Evolutionary conservation across 2,329 filamentous ascomycete genomes (phyloP).

Genomic region (Zasmidium cellare): DNA sequence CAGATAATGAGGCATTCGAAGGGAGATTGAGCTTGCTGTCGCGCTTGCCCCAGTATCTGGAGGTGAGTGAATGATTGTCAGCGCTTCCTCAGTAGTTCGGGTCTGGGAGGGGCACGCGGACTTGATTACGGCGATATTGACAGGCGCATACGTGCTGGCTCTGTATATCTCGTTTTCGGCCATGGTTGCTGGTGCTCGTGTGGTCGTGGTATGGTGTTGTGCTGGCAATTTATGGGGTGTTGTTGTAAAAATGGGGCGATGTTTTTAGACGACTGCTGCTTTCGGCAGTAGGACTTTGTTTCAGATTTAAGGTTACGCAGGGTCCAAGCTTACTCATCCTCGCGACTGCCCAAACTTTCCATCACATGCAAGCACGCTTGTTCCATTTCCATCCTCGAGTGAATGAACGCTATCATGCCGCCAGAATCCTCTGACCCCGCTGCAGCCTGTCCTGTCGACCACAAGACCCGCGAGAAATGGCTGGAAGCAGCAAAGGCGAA

Average conservation of each 20-base stretch:
- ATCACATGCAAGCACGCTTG: slow-evolving; percentile 1
- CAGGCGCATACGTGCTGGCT: slow-evolving; percentile 92
- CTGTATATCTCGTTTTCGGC: slow-evolving; percentile 66
- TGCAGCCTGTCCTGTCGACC: slow-evolving; percentile 79
- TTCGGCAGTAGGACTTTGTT: not conserved
- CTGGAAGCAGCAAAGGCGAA: slow-evolving; percentile 64
- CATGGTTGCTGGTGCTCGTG: slow-evolving; percentile 30
- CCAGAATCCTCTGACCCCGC: slow-evolving; percentile 39
- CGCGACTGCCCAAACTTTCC: slow-evolving; percentile 1
- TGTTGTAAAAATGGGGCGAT: not conserved
- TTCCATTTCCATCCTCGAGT: not conserved
- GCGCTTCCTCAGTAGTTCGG: slow-evolving; percentile 1
- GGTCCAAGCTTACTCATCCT: slow-evolving; percentile 3
- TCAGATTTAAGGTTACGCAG: not conserved
- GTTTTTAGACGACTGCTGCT: not conserved
- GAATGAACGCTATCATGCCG: slow-evolving; percentile 20
- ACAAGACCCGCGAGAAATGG: slow-evolving; percentile 86
- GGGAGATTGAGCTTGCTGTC: slow-evolving; percentile 85
- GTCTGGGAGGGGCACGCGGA: slow-evolving; percentile 40
- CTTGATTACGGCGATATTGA: slow-evolving; percentile 99
- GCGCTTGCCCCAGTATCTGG: slow-evolving; percentile 92
- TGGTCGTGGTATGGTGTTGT: not conserved
- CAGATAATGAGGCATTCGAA: slow-evolving; percentile 95
- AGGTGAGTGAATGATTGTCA: slow-evolving; percentile 7
- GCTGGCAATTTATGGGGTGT: not conserved